Evolutionary conservation across 164 flowering plant species (phyloP).

Genomic region (Piper betle): DNA sequence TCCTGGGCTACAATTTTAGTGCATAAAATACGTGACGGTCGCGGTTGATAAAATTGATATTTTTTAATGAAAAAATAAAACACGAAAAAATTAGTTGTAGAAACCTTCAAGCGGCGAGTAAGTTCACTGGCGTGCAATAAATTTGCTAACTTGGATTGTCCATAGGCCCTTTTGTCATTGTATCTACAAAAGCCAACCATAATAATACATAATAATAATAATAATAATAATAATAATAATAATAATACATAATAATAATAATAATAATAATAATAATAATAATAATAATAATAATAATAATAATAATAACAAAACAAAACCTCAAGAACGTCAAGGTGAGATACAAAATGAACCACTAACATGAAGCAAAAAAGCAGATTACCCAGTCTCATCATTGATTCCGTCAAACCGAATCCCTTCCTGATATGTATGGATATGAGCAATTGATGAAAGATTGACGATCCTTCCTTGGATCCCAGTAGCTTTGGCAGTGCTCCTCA

Average conservation of each 20-base stretch:
- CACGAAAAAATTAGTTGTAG: not conserved
- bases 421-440: slow-evolving; percentile 49
- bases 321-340: not conserved
- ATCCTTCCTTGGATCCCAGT: slow-evolving; percentile 77
- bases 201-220: no score
- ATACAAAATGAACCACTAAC: not conserved
- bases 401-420: slow-evolving; percentile 53
- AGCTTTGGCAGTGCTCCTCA: slow-evolving; percentile 61
- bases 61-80: no score
- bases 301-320: not conserved
- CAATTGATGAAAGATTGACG: slow-evolving; percentile 79
- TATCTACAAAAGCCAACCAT: slow-evolving; percentile 60
- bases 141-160: slow-evolving; percentile 89
- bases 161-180: slow-evolving; percentile 74
- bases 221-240: no score
- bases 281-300: not conserved
- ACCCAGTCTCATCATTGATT: slow-evolving; percentile 53
- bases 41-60: no score
- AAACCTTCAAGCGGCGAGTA: slow-evolving; percentile 69
- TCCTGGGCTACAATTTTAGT: no score
- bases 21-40: no score
- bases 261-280: no score
- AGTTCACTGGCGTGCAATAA: slow-evolving; percentile 84
- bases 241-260: no score
- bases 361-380: not conserved